Percentiles rank a stretch among this genome's conserved stretches.
Evolutionary conservation across 202 grass and related monocot genomes (phyloP).

Genomic region (Thinopyrum obtusiflorum): DNA sequence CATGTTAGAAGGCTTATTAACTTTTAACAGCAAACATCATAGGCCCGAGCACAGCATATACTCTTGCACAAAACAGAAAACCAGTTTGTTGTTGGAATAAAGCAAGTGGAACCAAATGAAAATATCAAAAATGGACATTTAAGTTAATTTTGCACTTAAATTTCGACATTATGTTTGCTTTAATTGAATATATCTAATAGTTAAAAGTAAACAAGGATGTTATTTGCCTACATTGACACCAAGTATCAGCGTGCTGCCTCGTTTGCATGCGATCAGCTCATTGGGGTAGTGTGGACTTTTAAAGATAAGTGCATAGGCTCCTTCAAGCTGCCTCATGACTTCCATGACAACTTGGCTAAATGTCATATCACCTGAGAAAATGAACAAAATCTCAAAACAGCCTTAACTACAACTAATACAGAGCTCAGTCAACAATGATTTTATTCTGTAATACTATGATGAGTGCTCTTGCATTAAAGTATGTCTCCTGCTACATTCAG

Average conservation of each 20-base stretch:
- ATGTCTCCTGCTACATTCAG: not conserved
- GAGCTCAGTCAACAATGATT: not conserved
- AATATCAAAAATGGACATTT: not conserved
- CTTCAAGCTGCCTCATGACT: slow-evolving; percentile 98
- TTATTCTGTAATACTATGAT: not conserved
- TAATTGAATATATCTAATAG: slow-evolving; percentile 16
- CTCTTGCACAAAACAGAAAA: not conserved
- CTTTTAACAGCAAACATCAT: slow-evolving; percentile 16
- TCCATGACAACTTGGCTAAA: slow-evolving; percentile 95
- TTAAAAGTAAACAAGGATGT: not conserved
- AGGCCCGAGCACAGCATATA: not conserved
- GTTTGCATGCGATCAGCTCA: slow-evolving; percentile 81
- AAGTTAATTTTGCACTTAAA: not conserved
- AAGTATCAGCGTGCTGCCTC: slow-evolving; percentile 76
- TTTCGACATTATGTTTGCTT: slow-evolving; percentile 5
- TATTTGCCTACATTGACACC: slow-evolving; percentile 81
- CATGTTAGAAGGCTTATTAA: not conserved
- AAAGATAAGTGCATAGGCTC: slow-evolving; percentile 92
- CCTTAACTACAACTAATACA: not conserved
- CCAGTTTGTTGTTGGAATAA: not conserved
- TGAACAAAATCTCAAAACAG: not conserved
- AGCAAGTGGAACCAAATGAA: not conserved
- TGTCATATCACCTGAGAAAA: slow-evolving; percentile 60
- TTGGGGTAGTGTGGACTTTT: slow-evolving; percentile 96
- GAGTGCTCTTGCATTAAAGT: not conserved